Conservation (phyloP, 2,329 filamentous ascomycete species). For the Cercospora sp. region DNA sequence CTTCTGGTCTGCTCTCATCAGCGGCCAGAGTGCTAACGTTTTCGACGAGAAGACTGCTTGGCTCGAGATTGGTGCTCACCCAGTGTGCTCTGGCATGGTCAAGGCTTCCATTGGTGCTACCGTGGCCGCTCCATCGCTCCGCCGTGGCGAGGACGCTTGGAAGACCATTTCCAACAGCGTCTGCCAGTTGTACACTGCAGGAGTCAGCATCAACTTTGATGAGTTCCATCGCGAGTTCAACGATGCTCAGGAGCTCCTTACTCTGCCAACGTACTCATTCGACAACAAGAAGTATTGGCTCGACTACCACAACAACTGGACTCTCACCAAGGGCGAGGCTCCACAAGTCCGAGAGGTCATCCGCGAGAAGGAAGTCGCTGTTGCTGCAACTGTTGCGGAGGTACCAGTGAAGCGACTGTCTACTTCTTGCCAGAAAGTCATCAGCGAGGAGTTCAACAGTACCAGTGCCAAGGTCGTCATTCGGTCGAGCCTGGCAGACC, state of each 20-base stretch:
- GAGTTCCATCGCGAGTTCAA: constrained; percentile 68
- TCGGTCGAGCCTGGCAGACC: constrained; percentile 65
- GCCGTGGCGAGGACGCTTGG: constrained; percentile 64
- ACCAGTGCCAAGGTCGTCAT: constrained; percentile 62
- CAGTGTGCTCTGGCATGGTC: constrained; percentile 68
- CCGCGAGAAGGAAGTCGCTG: constrained; percentile 40
- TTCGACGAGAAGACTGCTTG: constrained; percentile 68
- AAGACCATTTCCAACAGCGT: constrained; percentile 62
- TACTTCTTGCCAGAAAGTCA: constrained; percentile 65
- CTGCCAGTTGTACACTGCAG: constrained; percentile 61
- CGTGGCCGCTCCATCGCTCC: constrained; percentile 61
- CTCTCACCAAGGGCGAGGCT: constrained; percentile 66
- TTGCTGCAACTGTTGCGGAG: constrained; percentile 44
- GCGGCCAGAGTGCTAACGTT: constrained; percentile 58
- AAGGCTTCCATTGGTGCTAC: constrained; percentile 63
- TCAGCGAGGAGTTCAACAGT: constrained; percentile 63
- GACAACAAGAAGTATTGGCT: constrained; percentile 74
- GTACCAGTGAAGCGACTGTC: constrained; percentile 57
- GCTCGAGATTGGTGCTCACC: constrained; percentile 74
- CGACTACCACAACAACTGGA: constrained; percentile 71
- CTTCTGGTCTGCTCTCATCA: constrained; percentile 63
- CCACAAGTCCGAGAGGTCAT: constrained; percentile 43
- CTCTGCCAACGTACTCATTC: constrained; percentile 68
- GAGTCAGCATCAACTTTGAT: constrained; percentile 67
- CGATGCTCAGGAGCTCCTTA: constrained; percentile 58